Evolutionary conservation across 305 asterid genomes (phyloP), one percentile per base, ranked within the genome.

Genomic region (Fraxinus floribunda): DNA sequence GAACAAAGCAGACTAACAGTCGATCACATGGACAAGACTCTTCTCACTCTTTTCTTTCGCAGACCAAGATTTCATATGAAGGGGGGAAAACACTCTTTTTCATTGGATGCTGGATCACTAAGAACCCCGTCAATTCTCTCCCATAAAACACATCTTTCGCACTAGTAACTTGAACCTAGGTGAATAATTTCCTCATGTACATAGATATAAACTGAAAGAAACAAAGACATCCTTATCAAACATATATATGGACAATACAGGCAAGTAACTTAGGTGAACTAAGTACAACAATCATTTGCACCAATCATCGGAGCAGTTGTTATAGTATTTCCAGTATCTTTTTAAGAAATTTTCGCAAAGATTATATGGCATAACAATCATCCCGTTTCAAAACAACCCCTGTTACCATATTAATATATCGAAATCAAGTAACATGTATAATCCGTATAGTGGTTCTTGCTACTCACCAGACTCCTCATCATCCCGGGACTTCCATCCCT

Each of bases 401-500:
- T 35, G 15, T 10, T 35, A 1, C 34, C 60, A 74, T 70, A 78
- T 41, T 82, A 72, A 55, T 30, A 24, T 5, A 76, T 73, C 20
- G 7, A 64, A 64, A 22, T 68, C 74, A 68, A 68, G 38, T 5
- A 29, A 26, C 38, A 68, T 7, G 13, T 64, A 64, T 68, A 26
- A 26, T 66, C 36, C 30, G 18, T 76, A 84, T 62, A 18, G 73
- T 68, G 64, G 75, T 22, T 9, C 38, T 26, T 20, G 74, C 26
- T 36, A 79, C 94, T 86, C 79, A 95, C 99, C 97, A 49, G 95
- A 90, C 84, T 95, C 99, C 85, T 95, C 99, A 79, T 91, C 97
- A 32, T 93, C 96, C 34, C 85, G 87, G 15, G 99, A 94, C 74
- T 76, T 89, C 97, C 95, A 90, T 11, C 99, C 99, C 70, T 95